Evolutionary conservation across 148 eudicot genomes (phyloP), one percentile per base, ranked within the genome.

Genomic region (Rhododendron mucronatum): DNA sequence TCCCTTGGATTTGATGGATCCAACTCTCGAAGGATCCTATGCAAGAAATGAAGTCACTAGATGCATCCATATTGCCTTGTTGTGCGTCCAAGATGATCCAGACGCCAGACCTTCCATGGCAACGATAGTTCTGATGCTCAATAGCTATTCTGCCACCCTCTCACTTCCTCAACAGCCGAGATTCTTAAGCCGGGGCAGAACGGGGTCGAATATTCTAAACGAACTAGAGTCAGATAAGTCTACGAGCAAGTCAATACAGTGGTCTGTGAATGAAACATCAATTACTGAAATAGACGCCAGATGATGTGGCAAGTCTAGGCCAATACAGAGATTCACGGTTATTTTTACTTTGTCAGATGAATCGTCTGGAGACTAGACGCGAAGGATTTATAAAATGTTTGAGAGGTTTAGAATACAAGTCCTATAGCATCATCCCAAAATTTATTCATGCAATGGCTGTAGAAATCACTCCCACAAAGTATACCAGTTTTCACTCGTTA

Each of bases 71-170:
- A 74, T 90, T 14, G 91, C 85, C 2, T 84, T 91, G 51, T 51
- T 91, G 47, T 91, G 93, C 50, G 86, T 88, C 78, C 92, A 90
- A 86, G 91, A 89, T 39, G 77, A 89, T 4, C 82, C 84, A 1
- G 65, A 87, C 0, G 83, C 47, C 9, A 89, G 93, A 55, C 95
- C 95, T 48, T 84, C 90, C 10, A 89, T 93, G 91, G 87, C 91
- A 2, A 82, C 86, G 4, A 48, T 89, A 0, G 80, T 87, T 6
- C 82, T 83, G 47, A 88, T 87, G 86, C 83, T 93, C 5, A 87
- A 85, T 14, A 91, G 85, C 78, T 26, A 75, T 41, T 90, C 90
- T 0, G 20, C 86, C 7, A 83, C 83, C 11, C 83, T 91, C 0
- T 84, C 89, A 8, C 2, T 81, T 50, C 93, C 93, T 14, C 57